phyloP scores from a whole-genome alignment of 192 early-diverging fungal genomes.

The Entophlyctis luteolus region DNA sequence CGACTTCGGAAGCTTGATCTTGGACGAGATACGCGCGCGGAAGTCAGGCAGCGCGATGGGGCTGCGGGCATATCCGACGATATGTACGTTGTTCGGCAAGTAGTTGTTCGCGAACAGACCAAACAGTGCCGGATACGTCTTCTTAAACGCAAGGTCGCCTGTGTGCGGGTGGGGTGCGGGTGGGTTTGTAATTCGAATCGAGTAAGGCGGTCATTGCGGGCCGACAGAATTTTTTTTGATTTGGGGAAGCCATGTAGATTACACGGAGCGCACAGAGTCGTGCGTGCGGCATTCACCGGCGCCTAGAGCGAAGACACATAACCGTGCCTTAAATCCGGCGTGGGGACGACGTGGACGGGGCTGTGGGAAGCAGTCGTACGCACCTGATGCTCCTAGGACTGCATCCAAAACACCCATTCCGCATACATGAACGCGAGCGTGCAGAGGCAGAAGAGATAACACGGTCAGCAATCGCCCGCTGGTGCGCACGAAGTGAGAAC shows the following conservation, averaged over 20 bases:
- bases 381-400: too few relatives aligned
- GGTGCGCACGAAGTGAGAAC: too few relatives aligned
- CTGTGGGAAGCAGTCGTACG: neutral
- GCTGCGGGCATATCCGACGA: slow-evolving; percentile 91
- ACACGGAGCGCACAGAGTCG: neutral
- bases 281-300: neutral
- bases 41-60: slow-evolving; percentile 74
- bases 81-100: slow-evolving; percentile 66
- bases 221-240: neutral
- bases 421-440: too few relatives aligned
- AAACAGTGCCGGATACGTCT: slow-evolving; percentile 95
- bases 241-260: neutral
- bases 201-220: neutral
- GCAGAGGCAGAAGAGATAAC: too few relatives aligned
- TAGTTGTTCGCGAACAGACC: slow-evolving; percentile 82
- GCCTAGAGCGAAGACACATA: neutral
- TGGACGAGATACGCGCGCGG: slow-evolving; percentile 62
- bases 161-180: neutral
- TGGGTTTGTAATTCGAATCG: neutral
- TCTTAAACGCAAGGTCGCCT: slow-evolving; percentile 97
- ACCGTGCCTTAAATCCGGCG: neutral
- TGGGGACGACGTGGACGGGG: neutral
- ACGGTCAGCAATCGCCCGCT: too few relatives aligned
- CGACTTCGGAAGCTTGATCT: slow-evolving; percentile 64
- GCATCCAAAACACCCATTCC: too few relatives aligned